These are phyloP conservation scores for Ceratocystis harringtonii DNA, from an alignment of 2,329 filamentous ascomycete species.

Conservation along the genomic window DNA sequence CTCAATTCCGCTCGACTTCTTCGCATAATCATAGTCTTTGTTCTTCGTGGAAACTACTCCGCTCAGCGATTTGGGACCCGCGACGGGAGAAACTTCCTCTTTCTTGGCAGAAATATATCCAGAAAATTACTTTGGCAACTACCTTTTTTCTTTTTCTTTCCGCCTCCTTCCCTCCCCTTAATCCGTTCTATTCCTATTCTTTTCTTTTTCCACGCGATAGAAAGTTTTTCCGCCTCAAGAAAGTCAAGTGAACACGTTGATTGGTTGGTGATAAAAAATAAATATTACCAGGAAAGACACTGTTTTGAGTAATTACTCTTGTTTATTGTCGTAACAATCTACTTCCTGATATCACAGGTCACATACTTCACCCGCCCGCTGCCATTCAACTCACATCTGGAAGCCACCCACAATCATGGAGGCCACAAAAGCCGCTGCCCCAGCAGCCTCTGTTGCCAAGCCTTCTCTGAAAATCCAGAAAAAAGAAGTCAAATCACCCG, in stretches of 20 bases:
- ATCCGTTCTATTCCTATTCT: not conserved
- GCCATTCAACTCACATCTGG: not conserved
- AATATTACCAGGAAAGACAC: not conserved
- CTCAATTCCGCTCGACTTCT: too few relatives aligned
- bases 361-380: not conserved
- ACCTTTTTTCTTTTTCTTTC: not conserved
- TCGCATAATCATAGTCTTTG: not conserved
- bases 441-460: not conserved
- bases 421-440: constrained; percentile 2
- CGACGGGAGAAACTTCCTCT: not conserved
- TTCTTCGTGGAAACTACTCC: not conserved
- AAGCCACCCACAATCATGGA: constrained; percentile 3
- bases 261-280: not conserved
- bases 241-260: not conserved
- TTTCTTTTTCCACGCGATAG: not conserved
- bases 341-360: not conserved
- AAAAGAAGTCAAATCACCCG: constrained; percentile 22
- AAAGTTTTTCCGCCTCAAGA: not conserved
- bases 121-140: not conserved
- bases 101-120: too few relatives aligned
- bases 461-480: constrained; percentile 10
- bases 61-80: not conserved
- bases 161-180: not conserved
- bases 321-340: not conserved
- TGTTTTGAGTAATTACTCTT: not conserved